Base-by-base conservation (phyloP, 2,329 filamentous ascomycete genomes). In the Byssoonygena ceratinophila region DNA sequence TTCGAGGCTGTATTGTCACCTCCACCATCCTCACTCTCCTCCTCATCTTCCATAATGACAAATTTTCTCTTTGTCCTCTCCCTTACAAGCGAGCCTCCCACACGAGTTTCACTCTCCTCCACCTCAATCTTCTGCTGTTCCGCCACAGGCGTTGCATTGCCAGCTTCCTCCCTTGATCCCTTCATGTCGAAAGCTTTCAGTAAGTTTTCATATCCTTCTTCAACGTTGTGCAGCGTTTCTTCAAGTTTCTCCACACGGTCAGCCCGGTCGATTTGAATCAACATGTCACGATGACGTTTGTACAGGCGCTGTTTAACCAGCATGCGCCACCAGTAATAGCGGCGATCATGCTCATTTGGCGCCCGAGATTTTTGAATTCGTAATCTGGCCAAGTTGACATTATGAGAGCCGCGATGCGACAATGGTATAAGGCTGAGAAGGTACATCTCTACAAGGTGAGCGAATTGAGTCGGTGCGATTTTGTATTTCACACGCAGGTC, bases 301-400 rank as follows among this genome's bases (percentile, higher is more conserved):
- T 77, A 82, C 14, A 84, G 73, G 16, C 81, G 72, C 58, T 82
- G 76, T 64, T 84, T 84, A 32, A 79, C 73, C 27, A 82, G 73
- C 59, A 83, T 68, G 4, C 81, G 74, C 81, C 81, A 84, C 69
- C 81, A 82, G 64, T 80, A 83, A 65, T 81, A 84, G 29, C 72
- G 71, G 11, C 76, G 68, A 59, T 84, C 81, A 56, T 78, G 71
- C 40, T 73, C 71, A 55, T 82, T 74, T 2, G 71, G 69, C 0
- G 74, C 63, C 22, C 67, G 67, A 25, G 66, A 65, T 51, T 72
- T 72, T 55, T 72, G 72, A 50, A 73, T 71, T 32, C 71, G 61
- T 61, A 80, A 55, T 65, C 76, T 67, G 64, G 80, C 62, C 66
- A 76, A 58, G 66, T 80, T 68, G 68, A 75, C 61, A 63, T 75